phyloP scores from a whole-genome alignment of 495 filamentous ascomycete species.

The Penicillium paradoxum region DNA sequence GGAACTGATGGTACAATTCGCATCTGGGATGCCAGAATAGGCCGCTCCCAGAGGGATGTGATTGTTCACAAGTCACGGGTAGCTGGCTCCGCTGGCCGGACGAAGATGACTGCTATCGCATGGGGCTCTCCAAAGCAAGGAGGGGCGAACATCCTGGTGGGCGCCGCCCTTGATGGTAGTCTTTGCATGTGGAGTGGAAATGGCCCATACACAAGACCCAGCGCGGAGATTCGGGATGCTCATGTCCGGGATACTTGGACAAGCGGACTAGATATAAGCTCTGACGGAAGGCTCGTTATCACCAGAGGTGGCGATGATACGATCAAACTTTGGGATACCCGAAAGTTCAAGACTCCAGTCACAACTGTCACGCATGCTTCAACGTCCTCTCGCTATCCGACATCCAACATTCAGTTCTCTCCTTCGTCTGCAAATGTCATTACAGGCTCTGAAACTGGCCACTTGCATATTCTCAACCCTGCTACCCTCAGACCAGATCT shows the following conservation, averaged over 20 bases:
- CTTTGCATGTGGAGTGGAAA: conserved; percentile 89
- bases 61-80: conserved; percentile 90
- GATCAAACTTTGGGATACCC: conserved; percentile 89
- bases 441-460: conserved; percentile 79
- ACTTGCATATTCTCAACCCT: conserved; percentile 89
- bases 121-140: conserved; percentile 81
- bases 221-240: conserved; percentile 81
- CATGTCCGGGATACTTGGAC: conserved; percentile 87
- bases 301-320: conserved; percentile 87
- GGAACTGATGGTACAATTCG: conserved; percentile 90
- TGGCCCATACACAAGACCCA: conserved; percentile 78
- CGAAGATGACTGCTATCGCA: conserved; percentile 85
- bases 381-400: conserved; percentile 75
- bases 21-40: conserved; percentile 93
- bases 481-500: conserved; percentile 81
- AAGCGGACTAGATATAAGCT: conserved; percentile 84
- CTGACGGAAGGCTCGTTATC: conserved; percentile 82
- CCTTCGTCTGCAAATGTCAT: conserved; percentile 76
- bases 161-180: conserved; percentile 85
- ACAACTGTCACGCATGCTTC: conserved; percentile 73
- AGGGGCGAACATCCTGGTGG: conserved; percentile 70
- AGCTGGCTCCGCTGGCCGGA: conserved; percentile 80
- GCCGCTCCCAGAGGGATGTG: conserved; percentile 81
- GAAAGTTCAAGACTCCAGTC: conserved; percentile 89
- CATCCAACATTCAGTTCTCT: conserved; percentile 83